Evolutionary conservation across 495 filamentous ascomycete genomes (phyloP).

Genomic region (Cercophora scortea): DNA sequence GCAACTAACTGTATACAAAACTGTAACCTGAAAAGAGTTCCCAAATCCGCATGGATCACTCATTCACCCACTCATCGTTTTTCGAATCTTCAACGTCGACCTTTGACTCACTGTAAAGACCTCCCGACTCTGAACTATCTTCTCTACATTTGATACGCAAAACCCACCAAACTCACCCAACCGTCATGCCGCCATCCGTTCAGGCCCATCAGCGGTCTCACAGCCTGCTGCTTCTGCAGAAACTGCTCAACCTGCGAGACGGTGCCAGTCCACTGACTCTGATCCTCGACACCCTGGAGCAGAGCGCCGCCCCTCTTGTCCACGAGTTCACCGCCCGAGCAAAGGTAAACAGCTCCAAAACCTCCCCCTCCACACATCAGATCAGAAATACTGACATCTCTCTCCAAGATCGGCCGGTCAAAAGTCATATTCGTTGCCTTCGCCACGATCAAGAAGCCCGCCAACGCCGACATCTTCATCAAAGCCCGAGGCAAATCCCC

Average conservation of each 20-base stretch:
- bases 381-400: not conserved
- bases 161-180: not conserved
- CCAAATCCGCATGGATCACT: too few species aligned
- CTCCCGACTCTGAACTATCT: not conserved
- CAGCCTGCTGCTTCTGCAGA: slow-evolving; percentile 78
- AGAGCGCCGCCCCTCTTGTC: slow-evolving; percentile 63
- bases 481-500: slow-evolving; percentile 51
- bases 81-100: too few species aligned
- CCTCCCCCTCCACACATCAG: not conserved
- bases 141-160: too few species aligned
- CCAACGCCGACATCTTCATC: slow-evolving; percentile 54
- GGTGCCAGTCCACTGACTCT: slow-evolving; percentile 79
- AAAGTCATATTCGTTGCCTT: slow-evolving; percentile 75
- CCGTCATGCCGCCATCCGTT: slow-evolving; percentile 42
- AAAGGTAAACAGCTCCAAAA: slow-evolving; percentile 40
- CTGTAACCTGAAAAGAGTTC: too few species aligned
- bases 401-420: slow-evolving; percentile 34
- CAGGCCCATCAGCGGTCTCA: slow-evolving; percentile 71
- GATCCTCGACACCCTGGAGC: slow-evolving; percentile 77
- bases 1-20: too few species aligned
- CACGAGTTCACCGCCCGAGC: slow-evolving; percentile 68
- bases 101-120: not conserved
- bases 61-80: too few species aligned
- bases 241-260: slow-evolving; percentile 69
- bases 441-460: slow-evolving; percentile 52